These are phyloP conservation scores for Sclerotiophoma versabilis DNA, from an alignment of 2,329 filamentous ascomycete genomes.

Conservation along the genomic window DNA sequence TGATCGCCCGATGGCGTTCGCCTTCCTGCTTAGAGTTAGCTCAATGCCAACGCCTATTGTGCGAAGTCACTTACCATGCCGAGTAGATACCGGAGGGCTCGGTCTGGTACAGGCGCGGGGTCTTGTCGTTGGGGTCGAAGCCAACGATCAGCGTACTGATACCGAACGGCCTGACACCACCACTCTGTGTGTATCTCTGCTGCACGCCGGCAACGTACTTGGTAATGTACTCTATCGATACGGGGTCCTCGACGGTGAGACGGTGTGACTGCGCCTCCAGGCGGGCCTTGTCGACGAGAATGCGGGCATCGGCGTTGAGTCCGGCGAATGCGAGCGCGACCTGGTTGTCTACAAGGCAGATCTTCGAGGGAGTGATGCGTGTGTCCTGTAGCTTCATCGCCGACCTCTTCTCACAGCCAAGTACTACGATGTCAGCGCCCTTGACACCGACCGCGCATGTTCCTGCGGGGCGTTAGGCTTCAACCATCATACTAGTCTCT, in stretches of 20 bases:
- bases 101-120: conserved; percentile 92
- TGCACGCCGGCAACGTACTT: conserved; percentile 98
- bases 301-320: conserved; percentile 95
- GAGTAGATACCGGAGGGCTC: conserved; percentile 99
- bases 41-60: background rate
- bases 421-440: conserved; percentile 89
- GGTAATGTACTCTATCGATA: conserved; percentile 98
- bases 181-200: conserved; percentile 98
- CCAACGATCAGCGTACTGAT: conserved; percentile 98
- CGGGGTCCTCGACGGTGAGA: conserved; percentile 94
- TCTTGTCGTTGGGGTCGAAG: conserved; percentile 93
- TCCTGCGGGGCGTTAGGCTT: conserved; percentile 60
- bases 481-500: background rate
- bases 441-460: conserved; percentile 99
- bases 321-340: conserved; percentile 97
- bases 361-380: conserved; percentile 98
- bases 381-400: conserved; percentile 99
- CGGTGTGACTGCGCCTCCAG: conserved; percentile 97
- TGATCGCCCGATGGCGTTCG: conserved; percentile 96
- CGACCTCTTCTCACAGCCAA: conserved; percentile 98
- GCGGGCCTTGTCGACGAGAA: conserved; percentile 96
- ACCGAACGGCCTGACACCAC: conserved; percentile 97
- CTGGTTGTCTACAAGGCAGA: conserved; percentile 93
- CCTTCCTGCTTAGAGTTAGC: conserved; percentile 73
- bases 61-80: conserved; percentile 76